Evolutionary conservation across 2,329 filamentous ascomycete genomes (phyloP), one percentile per base, ranked within the genome.

Genomic region (Fusarium avenaceum): DNA sequence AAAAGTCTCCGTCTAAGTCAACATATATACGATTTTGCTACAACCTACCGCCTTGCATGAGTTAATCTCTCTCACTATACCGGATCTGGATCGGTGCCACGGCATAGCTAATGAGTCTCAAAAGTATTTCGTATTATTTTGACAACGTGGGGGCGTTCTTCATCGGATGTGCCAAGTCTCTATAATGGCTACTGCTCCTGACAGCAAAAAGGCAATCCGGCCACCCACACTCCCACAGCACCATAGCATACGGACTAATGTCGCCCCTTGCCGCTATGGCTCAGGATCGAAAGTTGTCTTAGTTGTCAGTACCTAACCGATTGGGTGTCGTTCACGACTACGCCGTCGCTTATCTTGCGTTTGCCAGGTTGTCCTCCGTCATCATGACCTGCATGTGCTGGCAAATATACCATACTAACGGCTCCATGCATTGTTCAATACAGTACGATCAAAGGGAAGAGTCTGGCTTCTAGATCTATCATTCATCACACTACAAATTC

Each of bases 291-390:
- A 68, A 72, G 17, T 38, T 38, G 35, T 38, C n/a, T 38, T 38
- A 17, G 65, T 67, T 74, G 58, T 54, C 62, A 72, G 59, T 64
- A 54, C 58, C 57, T 57, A 74, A 65, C 63, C 60, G 70, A 69
- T 73, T 73, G 69, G 70, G 52, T 69, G 47, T 55, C 47, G 46
- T 70, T 66, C 58, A 69, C 55, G 40, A 67, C 61, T 63, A 58
- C 58, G 57, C 56, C 47, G 56, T 73, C 72, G 72, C 72, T 72
- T 74, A 74, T 73, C 72, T 74, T 59, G 62, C 63, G 54, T 63
- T 68, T 67, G 60, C 48, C 55, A 60, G 57, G 57, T 53, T 44
- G 51, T 57, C 57, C 47, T 71, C 56, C 55, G 51, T 65, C 58
- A 64, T 54, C 48, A 57, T 70, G 65, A 67, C 68, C 62, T 71